Conservation (phyloP, 1,284 basidiomycete genomes). For the Fistulina hepatica region DNA sequence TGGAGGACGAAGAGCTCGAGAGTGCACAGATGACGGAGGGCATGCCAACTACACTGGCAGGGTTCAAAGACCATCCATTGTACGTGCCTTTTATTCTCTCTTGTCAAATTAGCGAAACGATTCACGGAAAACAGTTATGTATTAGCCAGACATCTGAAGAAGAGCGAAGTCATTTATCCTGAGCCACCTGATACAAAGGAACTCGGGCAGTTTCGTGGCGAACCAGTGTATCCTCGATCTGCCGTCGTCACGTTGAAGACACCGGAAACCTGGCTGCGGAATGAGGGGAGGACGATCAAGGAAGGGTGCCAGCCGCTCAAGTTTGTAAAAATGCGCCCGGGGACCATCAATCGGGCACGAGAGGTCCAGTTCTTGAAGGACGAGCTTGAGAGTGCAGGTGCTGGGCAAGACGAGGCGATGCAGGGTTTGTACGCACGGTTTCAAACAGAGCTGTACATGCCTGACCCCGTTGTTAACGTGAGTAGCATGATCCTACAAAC, state of each 20-base stretch:
- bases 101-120: slow-evolving; percentile 9
- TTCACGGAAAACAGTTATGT: slow-evolving; percentile 72
- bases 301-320: slow-evolving; percentile 81
- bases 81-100: slow-evolving; percentile 27
- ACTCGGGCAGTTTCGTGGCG: slow-evolving; percentile 87
- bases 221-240: slow-evolving; percentile 83
- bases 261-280: slow-evolving; percentile 92
- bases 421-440: slow-evolving; percentile 81
- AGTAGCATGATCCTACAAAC: slow-evolving; percentile 19
- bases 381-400: slow-evolving; percentile 31
- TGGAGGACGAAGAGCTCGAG: slow-evolving; percentile 90
- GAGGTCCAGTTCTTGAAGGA: slow-evolving; percentile 68
- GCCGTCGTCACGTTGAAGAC: slow-evolving; percentile 81
- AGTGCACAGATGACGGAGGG: slow-evolving; percentile 73
- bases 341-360: slow-evolving; percentile 73
- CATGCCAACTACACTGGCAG: slow-evolving; percentile 87
- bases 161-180: slow-evolving; percentile 83
- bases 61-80: slow-evolving; percentile 96
- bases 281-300: slow-evolving; percentile 62
- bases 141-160: slow-evolving; percentile 80
- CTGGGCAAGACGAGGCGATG: slow-evolving; percentile 42
- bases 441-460: slow-evolving; percentile 79
- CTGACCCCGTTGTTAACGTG: slow-evolving; percentile 77
- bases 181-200: slow-evolving; percentile 47
- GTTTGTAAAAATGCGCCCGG: slow-evolving; percentile 78